Conservation (phyloP, 2,329 filamentous ascomycete genomes). For the Zarea fungicola region DNA sequence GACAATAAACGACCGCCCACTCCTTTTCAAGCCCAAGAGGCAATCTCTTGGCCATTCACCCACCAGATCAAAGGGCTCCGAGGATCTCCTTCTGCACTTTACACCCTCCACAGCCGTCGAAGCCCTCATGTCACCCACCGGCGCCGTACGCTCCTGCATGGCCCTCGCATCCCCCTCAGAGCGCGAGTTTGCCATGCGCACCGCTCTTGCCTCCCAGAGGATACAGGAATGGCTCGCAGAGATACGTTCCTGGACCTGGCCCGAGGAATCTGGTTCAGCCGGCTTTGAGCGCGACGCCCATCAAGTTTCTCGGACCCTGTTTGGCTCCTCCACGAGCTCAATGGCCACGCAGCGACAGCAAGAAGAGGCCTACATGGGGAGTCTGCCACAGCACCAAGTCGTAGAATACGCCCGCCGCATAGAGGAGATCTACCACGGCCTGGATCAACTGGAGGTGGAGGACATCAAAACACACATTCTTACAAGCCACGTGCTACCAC, state of each 20-base stretch:
- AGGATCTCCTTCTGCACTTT: slow-evolving; percentile 58
- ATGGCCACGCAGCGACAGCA: slow-evolving; percentile 19
- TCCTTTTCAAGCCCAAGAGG: slow-evolving; percentile 29
- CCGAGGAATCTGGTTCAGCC: slow-evolving; percentile 39
- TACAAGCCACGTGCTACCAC: slow-evolving; percentile 66
- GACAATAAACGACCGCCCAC: slow-evolving; percentile 30
- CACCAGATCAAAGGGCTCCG: slow-evolving; percentile 40
- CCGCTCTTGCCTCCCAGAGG: slow-evolving; percentile 64
- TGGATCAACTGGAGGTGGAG: slow-evolving; percentile 70
- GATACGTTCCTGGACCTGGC: slow-evolving; percentile 57
- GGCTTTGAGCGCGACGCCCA: slow-evolving; percentile 49
- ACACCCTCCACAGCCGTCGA: slow-evolving; percentile 57
- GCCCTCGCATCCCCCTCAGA: slow-evolving; percentile 59
- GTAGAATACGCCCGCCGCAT: slow-evolving; percentile 65
- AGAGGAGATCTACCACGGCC: slow-evolving; percentile 63
- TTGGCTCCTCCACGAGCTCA: slow-evolving; percentile 17
- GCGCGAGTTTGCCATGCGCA: slow-evolving; percentile 64
- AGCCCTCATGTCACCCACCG: slow-evolving; percentile 50
- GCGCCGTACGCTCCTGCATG: slow-evolving; percentile 53
- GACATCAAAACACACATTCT: slow-evolving; percentile 87
- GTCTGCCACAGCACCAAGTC: slow-evolving; percentile 61
- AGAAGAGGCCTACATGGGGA: slow-evolving; percentile 57
- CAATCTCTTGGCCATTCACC: slow-evolving; percentile 34
- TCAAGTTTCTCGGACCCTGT: slow-evolving; percentile 31
- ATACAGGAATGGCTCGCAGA: slow-evolving; percentile 74